Percentiles rank a stretch among this genome's conserved stretches.
phyloP scores from a whole-genome alignment of 108 stramenopile genomes.

The Cyclotella cryptica region DNA sequence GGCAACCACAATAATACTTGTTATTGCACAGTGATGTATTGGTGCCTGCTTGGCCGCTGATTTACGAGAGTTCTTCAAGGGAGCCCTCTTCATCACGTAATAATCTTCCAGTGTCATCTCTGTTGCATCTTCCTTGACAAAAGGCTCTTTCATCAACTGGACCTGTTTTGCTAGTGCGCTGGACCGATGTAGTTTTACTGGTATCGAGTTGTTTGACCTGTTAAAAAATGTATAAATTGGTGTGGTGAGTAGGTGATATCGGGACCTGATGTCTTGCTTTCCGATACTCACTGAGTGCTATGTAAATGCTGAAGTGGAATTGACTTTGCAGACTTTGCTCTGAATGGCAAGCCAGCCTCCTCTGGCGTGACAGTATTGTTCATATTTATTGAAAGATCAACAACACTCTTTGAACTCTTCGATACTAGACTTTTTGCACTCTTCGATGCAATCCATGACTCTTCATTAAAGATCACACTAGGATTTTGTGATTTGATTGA shows the following conservation, averaged over 20 bases:
- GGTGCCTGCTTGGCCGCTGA: no score
- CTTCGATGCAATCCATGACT: not conserved
- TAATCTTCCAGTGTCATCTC: not conserved
- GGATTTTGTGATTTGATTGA: not conserved
- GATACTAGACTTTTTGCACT: not conserved
- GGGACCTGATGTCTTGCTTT: not conserved
- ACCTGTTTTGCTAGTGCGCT: not conserved
- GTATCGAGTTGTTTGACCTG: not conserved
- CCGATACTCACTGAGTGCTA: not conserved
- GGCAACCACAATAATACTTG: no score
- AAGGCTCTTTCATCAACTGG: not conserved
- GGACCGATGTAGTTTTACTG: not conserved
- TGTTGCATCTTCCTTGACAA: not conserved
- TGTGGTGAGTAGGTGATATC: not conserved
- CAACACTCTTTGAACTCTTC: not conserved
- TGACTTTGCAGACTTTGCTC: constrained; percentile 17
- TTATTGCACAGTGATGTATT: no score
- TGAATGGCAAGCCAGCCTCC: constrained; percentile 17
- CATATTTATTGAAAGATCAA: not conserved
- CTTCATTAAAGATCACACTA: not conserved
- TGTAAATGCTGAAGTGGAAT: constrained; percentile 1
- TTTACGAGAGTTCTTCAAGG: no score
- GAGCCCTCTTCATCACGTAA: not conserved
- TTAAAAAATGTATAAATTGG: not conserved
- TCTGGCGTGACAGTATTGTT: not conserved